Evolutionary conservation across 192 early-diverging fungal genomes (phyloP).

Genomic region (Lobosporangium transversale): DNA sequence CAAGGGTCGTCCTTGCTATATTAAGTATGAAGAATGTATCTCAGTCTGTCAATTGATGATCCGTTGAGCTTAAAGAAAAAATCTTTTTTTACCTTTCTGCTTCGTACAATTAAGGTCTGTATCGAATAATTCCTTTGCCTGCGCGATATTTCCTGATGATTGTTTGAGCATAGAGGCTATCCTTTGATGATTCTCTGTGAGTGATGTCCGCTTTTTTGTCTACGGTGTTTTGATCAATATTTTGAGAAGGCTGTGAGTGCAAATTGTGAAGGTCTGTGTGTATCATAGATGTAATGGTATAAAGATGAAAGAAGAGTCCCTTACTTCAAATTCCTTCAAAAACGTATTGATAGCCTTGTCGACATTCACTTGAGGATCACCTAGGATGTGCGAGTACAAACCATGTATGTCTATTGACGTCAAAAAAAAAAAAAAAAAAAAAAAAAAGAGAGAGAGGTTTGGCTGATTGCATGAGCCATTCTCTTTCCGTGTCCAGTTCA

Average conservation of each 20-base stretch:
- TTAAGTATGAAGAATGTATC: background rate
- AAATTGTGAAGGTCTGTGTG: background rate
- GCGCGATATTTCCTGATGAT: background rate
- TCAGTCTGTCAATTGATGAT: background rate
- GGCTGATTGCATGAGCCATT: too few species aligned
- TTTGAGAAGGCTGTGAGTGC: background rate
- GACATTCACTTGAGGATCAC: slow-evolving; percentile 29
- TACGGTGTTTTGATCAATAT: slow-evolving; percentile 1
- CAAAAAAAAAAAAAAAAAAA: background rate
- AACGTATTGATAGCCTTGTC: slow-evolving; percentile 28
- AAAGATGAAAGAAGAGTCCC: too few species aligned
- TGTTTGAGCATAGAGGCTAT: slow-evolving; percentile 1
- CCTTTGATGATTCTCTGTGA: background rate
- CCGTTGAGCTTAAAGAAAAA: background rate
- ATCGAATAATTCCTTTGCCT: slow-evolving; percentile 7
- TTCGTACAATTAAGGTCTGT: background rate
- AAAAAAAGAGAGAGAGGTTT: too few species aligned
- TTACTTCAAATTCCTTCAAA: slow-evolving; percentile 43
- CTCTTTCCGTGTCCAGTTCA: too few species aligned
- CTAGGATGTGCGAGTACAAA: slow-evolving; percentile 23
- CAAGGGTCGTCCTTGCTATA: slow-evolving; percentile 11
- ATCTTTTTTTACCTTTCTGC: slow-evolving; percentile 6
- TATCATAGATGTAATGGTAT: too few species aligned
- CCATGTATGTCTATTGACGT: slow-evolving; percentile 9
- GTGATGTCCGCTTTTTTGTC: slow-evolving; percentile 17